A percentile compares a stretch with the other conserved stretches of the same genome.
These are phyloP conservation scores for Ilyonectria sp. DNA, from an alignment of 2,329 filamentous ascomycete species.

Conservation along the genomic window DNA sequence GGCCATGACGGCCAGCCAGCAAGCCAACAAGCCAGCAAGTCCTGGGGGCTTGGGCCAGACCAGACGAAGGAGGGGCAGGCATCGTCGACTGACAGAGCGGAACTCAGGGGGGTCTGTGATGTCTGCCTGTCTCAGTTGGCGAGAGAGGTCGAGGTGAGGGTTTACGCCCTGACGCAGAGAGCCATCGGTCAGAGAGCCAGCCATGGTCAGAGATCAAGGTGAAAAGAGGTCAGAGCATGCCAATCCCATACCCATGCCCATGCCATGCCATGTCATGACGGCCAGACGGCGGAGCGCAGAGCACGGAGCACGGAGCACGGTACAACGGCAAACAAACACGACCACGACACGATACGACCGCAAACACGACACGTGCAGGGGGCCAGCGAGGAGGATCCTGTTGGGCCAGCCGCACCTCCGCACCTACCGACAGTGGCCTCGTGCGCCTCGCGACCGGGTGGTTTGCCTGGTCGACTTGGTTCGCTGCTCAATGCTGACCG, in stretches of 20 bases:
- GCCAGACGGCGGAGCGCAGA: conserved; percentile 4
- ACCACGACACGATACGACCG: conserved; percentile 30
- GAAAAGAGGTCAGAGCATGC: conserved; percentile 23
- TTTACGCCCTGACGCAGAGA: conserved; percentile 36
- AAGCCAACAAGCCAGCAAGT: conserved; percentile 1
- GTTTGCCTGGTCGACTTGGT: not conserved
- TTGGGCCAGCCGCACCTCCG: conserved; percentile 22
- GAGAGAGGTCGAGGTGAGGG: conserved; percentile 3
- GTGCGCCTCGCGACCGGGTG: conserved; percentile 9
- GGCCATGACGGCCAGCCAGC: not conserved
- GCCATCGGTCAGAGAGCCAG: not conserved
- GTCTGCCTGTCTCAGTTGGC: conserved; percentile 40
- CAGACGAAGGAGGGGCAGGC: conserved; percentile 1
- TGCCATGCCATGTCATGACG: no score
- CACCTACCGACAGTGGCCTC: conserved; percentile 7
- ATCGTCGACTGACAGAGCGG: conserved; percentile 1
- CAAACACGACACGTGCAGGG: conserved; percentile 30
- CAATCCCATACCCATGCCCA: no score
- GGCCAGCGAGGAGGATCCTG: conserved; percentile 24
- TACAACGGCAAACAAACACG: conserved; percentile 14
- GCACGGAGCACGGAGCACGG: conserved; percentile 13
- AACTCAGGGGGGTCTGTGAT: conserved; percentile 9
- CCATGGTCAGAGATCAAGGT: conserved; percentile 22
- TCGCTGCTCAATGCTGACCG: conserved; percentile 6
- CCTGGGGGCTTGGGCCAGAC: not conserved